Evolutionary conservation across 305 asterid genomes (phyloP).

Genomic region (Fraxinus albicans): DNA sequence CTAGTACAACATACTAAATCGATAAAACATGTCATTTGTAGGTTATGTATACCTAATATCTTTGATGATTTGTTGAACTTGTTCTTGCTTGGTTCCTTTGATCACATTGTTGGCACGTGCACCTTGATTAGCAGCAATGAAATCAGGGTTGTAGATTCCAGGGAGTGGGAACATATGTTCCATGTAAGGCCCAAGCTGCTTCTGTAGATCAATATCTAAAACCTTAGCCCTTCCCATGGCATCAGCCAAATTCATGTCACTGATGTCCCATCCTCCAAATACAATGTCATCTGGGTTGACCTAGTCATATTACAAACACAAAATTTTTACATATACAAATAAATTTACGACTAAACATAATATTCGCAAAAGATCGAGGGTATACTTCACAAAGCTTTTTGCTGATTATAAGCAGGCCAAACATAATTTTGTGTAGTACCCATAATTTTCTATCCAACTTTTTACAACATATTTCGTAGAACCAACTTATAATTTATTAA

Average conservation of each 20-base stretch:
- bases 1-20: neutral
- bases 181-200: conserved; percentile 95
- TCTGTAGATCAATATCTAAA: conserved; percentile 89
- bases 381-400: neutral
- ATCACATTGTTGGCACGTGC: conserved; percentile 83
- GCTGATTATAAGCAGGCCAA: neutral
- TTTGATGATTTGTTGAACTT: conserved; percentile 67
- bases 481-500: too few species aligned
- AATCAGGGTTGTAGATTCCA: conserved; percentile 89
- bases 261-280: conserved; percentile 99
- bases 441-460: neutral
- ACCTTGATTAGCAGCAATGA: conserved; percentile 97
- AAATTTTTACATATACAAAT: neutral
- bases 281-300: conserved; percentile 86
- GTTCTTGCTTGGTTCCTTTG: conserved; percentile 81
- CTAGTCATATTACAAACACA: conserved; percentile 37
- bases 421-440: too few species aligned
- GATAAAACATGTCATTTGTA: neutral
- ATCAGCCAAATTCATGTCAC: conserved; percentile 89
- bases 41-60: conserved; percentile 60
- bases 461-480: too few species aligned
- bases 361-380: neutral
- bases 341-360: neutral
- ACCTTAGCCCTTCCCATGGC: conserved; percentile 97
- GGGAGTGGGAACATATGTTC: conserved; percentile 98